phyloP scores from a whole-genome alignment of 2,329 filamentous ascomycete species.

The Hypocrella siamensis region DNA sequence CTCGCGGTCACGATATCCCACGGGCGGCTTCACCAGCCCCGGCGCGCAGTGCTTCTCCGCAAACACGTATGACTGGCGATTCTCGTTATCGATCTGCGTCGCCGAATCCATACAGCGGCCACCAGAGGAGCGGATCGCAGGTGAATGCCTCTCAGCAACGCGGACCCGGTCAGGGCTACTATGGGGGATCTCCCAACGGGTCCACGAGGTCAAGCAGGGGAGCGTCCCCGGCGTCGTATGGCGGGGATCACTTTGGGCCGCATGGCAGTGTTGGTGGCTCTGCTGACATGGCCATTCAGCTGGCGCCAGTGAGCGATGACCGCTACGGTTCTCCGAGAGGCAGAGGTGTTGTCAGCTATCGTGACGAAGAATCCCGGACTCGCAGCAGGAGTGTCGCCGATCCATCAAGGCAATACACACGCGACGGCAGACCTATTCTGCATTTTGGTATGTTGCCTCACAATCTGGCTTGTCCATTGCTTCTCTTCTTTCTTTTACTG shows the following conservation, averaged over 20 bases:
- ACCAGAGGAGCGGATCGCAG: slow-evolving; percentile 20
- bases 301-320: slow-evolving; percentile 41
- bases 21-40: slow-evolving; percentile 54
- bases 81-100: slow-evolving; percentile 35
- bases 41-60: slow-evolving; percentile 45
- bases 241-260: slow-evolving; percentile 29
- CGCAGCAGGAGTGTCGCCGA: slow-evolving; percentile 81
- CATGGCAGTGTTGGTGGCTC: slow-evolving; percentile 31
- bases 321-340: slow-evolving; percentile 42
- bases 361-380: slow-evolving; percentile 36
- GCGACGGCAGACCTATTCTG: slow-evolving; percentile 73
- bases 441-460: slow-evolving; percentile 66
- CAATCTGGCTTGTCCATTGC: slow-evolving; percentile 8
- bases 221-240: slow-evolving; percentile 31
- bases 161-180: slow-evolving; percentile 33
- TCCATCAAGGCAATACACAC: slow-evolving; percentile 63
- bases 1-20: slow-evolving; percentile 42
- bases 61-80: slow-evolving; percentile 37
- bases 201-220: slow-evolving; percentile 26
- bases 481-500: background rate
- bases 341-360: slow-evolving; percentile 37
- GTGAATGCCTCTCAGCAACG: slow-evolving; percentile 25
- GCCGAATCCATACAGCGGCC: slow-evolving; percentile 45
- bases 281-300: slow-evolving; percentile 55
- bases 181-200: slow-evolving; percentile 35